A percentile compares a stretch with the other conserved stretches of the same genome.
phyloP scores from a whole-genome alignment of 108 stramenopile genomes.

The Epipyxis sp. region DNA sequence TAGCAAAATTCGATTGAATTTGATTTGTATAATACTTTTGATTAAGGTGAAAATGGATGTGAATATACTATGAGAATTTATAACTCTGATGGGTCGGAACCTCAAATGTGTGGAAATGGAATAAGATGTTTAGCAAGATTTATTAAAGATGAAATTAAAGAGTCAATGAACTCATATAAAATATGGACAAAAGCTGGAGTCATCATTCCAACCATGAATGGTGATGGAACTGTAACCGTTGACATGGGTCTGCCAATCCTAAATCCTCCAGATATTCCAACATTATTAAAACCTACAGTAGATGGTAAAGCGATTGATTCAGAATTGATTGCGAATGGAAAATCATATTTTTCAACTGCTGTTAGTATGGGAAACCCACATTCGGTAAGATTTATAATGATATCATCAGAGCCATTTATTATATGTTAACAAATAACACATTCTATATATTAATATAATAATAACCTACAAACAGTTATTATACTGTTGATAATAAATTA shows the following conservation, averaged over 20 bases:
- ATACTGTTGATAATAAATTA: too few species aligned
- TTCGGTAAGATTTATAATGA: conserved; percentile 40
- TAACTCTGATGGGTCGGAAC: conserved; percentile 88
- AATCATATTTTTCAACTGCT: conserved; percentile 78
- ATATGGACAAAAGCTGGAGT: conserved; percentile 85
- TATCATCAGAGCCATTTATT: too few species aligned
- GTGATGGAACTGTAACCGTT: conserved; percentile 81
- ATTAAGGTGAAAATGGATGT: conserved; percentile 60
- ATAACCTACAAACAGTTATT: too few species aligned
- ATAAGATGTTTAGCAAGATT: conserved; percentile 93
- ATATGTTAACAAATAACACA: conserved; percentile 12
- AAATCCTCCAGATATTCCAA: conserved; percentile 74
- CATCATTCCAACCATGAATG: conserved; percentile 84
- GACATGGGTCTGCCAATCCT: conserved; percentile 93
- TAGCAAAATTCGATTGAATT: too few species aligned
- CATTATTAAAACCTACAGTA: conserved; percentile 74
- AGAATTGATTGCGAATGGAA: conserved; percentile 69
- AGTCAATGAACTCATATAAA: conserved; percentile 51
- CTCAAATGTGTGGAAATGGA: conserved; percentile 99
- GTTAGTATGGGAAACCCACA: conserved; percentile 98
- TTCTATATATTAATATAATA: too few species aligned
- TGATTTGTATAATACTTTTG: too few species aligned
- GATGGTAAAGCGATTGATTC: conserved; percentile 75
- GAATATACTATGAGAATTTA: conserved; percentile 95
- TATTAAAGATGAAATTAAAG: conserved; percentile 62